Conservation (phyloP, 805 yeast genomes). For the Barnettozyma pratensis region DNA sequence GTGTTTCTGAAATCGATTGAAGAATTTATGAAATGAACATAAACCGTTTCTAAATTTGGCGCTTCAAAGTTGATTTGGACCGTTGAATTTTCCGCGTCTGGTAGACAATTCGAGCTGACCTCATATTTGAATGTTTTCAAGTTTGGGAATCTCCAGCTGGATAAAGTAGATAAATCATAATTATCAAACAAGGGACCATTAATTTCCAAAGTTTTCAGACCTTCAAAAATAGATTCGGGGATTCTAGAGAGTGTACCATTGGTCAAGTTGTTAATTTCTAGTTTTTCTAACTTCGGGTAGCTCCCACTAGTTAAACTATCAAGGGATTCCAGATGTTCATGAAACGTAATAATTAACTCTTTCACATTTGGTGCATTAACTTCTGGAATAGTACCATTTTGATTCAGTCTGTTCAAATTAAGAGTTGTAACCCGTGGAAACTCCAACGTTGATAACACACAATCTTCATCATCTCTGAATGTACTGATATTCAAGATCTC, state of each 20-base stretch:
- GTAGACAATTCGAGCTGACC: neutral
- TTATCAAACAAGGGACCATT: neutral
- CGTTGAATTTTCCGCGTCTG: neutral
- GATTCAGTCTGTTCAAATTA: conserved; percentile 5
- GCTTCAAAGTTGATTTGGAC: neutral
- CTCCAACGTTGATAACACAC: neutral
- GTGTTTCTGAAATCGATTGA: neutral
- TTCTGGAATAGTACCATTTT: conserved; percentile 4
- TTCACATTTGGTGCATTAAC: conserved; percentile 1
- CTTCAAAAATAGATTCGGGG: neutral
- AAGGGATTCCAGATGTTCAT: neutral
- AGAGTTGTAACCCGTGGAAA: conserved; percentile 1
- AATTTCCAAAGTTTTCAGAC: conserved; percentile 1
- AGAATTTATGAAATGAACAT: neutral
- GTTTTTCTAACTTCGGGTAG: neutral
- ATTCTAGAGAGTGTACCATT: neutral
- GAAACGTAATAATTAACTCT: conserved; percentile 2
- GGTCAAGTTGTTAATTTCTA: conserved; percentile 1
- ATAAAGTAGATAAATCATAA: neutral
- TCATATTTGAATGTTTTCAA: conserved; percentile 2
- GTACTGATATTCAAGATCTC: conserved; percentile 3
- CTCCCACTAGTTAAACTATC: neutral
- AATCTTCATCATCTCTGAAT: conserved; percentile 6
- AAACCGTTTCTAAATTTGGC: neutral
- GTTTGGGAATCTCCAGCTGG: conserved; percentile 1